A percentile compares a stretch with the other conserved stretches of the same genome.
Evolutionary conservation across 495 filamentous ascomycete species (phyloP).

Genomic region (Aspergillus saccharolyticus): DNA sequence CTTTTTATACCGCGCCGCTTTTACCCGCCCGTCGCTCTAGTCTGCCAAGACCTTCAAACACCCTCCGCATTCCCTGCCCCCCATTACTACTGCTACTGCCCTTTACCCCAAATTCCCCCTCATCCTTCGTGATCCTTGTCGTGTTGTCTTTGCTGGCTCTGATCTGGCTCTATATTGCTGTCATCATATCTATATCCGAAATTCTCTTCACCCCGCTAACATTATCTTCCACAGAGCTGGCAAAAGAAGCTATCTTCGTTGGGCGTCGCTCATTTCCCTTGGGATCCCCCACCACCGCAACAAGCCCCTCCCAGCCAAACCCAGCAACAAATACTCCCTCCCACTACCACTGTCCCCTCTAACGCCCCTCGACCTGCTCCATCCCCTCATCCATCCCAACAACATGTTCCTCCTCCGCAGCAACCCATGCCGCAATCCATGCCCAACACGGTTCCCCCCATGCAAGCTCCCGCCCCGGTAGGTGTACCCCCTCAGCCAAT

Average conservation of each 20-base stretch:
- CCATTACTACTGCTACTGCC: conserved; percentile 4
- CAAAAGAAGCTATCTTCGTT: conserved; percentile 80
- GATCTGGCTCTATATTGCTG: too few relatives aligned
- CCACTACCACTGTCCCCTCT: conserved; percentile 53
- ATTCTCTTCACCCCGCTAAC: conserved; percentile 17
- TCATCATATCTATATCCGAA: conserved; percentile 1
- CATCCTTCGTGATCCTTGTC: conserved; percentile 4
- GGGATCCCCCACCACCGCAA: conserved; percentile 71
- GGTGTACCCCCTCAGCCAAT: conserved; percentile 25
- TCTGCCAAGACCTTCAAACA: conserved; percentile 27
- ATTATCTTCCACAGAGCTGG: conserved; percentile 65
- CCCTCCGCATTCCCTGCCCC: conserved; percentile 6
- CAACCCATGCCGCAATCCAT: conserved; percentile 31
- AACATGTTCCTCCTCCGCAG: conserved; percentile 26
- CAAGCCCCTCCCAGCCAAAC: conserved; percentile 29
- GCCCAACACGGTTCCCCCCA: conserved; percentile 17
- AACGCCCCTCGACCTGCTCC: conserved; percentile 47
- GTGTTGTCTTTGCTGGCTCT: conserved; percentile 8
- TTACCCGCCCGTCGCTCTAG: conserved; percentile 29
- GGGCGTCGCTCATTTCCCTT: conserved; percentile 83
- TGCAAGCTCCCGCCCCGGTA: conserved; percentile 20
- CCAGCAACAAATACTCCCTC: conserved; percentile 34
- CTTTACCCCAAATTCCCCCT: background rate
- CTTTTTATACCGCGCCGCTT: conserved; percentile 40
- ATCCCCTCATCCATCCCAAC: conserved; percentile 21